These are phyloP conservation scores for Penstemon newberryi DNA, from an alignment of 257 asterid species.

Conservation along the genomic window DNA sequence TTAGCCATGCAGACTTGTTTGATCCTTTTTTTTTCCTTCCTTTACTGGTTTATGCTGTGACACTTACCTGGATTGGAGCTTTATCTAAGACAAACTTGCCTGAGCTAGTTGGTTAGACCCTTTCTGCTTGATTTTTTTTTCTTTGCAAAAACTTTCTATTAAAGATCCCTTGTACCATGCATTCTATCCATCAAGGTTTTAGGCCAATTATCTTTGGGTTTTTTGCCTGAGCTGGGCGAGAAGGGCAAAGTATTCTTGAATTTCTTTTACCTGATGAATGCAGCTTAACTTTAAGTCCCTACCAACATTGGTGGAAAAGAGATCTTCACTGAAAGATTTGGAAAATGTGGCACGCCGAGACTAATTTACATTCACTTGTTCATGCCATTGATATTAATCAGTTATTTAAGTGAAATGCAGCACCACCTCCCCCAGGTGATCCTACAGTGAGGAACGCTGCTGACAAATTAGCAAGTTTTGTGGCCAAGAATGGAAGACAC, in stretches of 20 bases:
- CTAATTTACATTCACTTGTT: conserved; percentile 79
- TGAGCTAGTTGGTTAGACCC: conserved; percentile 21
- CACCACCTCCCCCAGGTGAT: conserved; percentile 87
- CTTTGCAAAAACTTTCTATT: conserved; percentile 1
- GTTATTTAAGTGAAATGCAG: conserved; percentile 99
- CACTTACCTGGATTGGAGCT: conserved; percentile 14
- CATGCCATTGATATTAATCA: conserved; percentile 89
- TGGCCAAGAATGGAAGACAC: conserved; percentile 95
- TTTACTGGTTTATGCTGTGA: neutral
- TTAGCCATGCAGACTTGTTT: conserved; percentile 12
- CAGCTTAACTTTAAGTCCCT: conserved; percentile 74
- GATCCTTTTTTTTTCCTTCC: neutral
- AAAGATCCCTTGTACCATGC: conserved; percentile 2
- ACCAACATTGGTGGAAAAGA: conserved; percentile 69
- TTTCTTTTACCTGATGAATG: conserved; percentile 73
- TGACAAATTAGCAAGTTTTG: conserved; percentile 92
- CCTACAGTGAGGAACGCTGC: conserved; percentile 90
- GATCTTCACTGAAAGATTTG: conserved; percentile 83
- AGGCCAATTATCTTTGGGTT: conserved; percentile 31
- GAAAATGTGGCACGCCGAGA: conserved; percentile 80
- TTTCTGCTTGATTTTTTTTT: conserved; percentile 12
- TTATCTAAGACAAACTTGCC: conserved; percentile 6
- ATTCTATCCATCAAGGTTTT: conserved; percentile 15
- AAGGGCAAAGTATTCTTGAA: conserved; percentile 58
- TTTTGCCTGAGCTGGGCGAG: conserved; percentile 31